Base-by-base conservation (phyloP, 805 yeast genomes). In the Lachancea mirantina region DNA sequence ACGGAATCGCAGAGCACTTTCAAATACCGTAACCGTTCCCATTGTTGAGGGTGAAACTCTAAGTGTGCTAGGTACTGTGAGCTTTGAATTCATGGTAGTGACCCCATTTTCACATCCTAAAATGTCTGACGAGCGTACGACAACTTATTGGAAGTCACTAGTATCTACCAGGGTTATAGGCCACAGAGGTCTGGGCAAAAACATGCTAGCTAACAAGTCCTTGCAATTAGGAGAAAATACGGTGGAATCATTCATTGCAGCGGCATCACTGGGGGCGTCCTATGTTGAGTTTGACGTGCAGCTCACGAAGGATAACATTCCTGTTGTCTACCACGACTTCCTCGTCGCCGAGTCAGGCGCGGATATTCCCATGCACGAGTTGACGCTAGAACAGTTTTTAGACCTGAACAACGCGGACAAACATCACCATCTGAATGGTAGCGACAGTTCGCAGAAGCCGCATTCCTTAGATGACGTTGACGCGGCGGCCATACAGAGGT, bases 211-310 rank as follows among this genome's bases (percentile, higher is more conserved):
- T 26, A 70, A 78, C 28, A 78, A 74, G 41, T 82, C 95, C 3
- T 68, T 89, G 49, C 97, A 89, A 58, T 68, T 89, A 39, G 97
- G 97, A 25, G 97, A 89, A 50, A 89, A 89, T 55, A 89, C 97
- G 0, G 81, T 89, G 14, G 96, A 89, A 49, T 83, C 95, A 0
- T 89, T 89, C 49, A 82, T 89, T 52, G 94, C 95, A 8, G 97
- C 97, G 0, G 95, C 96, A 0, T 85, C 94, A 2, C 64, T 89
- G 43, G 97, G 97, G 24, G 97, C 97, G 1, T 80, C 94, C 2
- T 89, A 89, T 50, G 96, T 89, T 32, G 97, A 89, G 59, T 89
- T 89, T 55, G 97, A 89, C 59, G 97, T 89, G 28, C 97, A 89
- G 54, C 65, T 89, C 45, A 89, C 97, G 10, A 85, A 87, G 52